Percentiles rank a stretch among this genome's conserved stretches.
These are phyloP conservation scores for Macrocybe gigantea DNA, from an alignment of 768 basidiomycete species.

Conservation along the genomic window DNA sequence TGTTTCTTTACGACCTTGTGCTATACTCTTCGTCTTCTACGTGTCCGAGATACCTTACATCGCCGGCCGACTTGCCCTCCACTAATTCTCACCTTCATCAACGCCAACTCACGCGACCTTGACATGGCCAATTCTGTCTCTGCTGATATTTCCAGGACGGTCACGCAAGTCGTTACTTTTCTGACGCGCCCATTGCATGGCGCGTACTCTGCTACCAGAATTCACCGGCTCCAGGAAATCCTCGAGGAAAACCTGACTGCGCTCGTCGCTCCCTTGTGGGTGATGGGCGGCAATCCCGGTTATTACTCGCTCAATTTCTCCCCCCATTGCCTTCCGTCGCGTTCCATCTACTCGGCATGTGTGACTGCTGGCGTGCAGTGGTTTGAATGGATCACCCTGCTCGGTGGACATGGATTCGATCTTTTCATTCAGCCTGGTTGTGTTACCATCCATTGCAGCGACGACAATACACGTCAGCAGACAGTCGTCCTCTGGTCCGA, in stretches of 20 bases:
- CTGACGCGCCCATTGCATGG: constrained; percentile 55
- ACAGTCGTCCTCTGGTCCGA: constrained; percentile 68
- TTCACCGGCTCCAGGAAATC: constrained; percentile 63
- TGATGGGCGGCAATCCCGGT: constrained; percentile 53
- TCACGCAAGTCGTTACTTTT: constrained; percentile 71
- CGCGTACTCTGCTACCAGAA: constrained; percentile 17
- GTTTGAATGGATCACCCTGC: constrained; percentile 72
- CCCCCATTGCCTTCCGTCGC: constrained; percentile 62
- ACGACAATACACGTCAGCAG: constrained; percentile 25
- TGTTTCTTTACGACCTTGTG: not conserved
- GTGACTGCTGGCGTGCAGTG: constrained; percentile 66
- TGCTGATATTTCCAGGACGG: constrained; percentile 54
- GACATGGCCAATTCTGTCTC: constrained; percentile 22
- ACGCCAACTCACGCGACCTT: constrained; percentile 10
- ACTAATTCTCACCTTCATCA: constrained; percentile 14
- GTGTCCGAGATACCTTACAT: constrained; percentile 11
- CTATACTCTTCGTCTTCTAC: not conserved
- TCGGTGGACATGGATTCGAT: constrained; percentile 70
- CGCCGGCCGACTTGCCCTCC: constrained; percentile 58
- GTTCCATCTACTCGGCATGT: constrained; percentile 67
- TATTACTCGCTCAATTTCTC: constrained; percentile 71
- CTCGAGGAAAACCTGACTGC: constrained; percentile 72
- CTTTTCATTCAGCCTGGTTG: constrained; percentile 78
- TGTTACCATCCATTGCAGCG: constrained; percentile 60
- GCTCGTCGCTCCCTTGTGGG: constrained; percentile 65